Percentiles rank a stretch among this genome's conserved stretches.
Evolutionary conservation across 257 asterid species (phyloP).

Genomic region (Handroanthus guayacan): DNA sequence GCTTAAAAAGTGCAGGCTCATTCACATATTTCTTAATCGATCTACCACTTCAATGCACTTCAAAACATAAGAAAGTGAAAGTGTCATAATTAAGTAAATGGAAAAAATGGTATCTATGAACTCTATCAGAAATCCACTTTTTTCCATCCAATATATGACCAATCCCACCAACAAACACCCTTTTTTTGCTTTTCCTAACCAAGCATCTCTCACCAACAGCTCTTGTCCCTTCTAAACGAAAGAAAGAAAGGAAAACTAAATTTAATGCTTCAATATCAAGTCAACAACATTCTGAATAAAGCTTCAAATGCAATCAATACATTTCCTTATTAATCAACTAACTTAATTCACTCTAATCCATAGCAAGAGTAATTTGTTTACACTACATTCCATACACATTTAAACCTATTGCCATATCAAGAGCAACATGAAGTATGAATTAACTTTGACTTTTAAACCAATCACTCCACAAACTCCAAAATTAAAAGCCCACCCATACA

Average conservation of each 20-base stretch:
- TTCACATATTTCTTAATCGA: conserved; percentile 12
- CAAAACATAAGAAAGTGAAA: conserved; percentile 11
- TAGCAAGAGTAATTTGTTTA: conserved; percentile 18
- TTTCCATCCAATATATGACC: neutral
- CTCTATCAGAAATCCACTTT: neutral
- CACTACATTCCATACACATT: conserved; percentile 28
- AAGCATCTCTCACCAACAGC: conserved; percentile 17
- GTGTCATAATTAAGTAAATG: neutral
- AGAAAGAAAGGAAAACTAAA: neutral
- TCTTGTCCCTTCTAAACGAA: neutral
- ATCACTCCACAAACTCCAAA: conserved; percentile 3
- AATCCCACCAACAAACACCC: neutral
- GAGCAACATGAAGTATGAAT: conserved; percentile 3
- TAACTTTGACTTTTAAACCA: conserved; percentile 8
- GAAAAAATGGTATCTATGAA: neutral
- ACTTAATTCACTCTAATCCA: conserved; percentile 1
- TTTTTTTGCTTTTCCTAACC: neutral
- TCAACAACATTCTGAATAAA: conserved; percentile 1
- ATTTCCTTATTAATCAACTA: conserved; percentile 21
- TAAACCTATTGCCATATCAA: conserved; percentile 20
- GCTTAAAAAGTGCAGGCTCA: neutral
- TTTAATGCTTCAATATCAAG: conserved; percentile 6
- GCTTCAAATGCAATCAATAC: neutral
- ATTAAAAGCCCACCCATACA: neutral
- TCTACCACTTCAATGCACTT: neutral